phyloP scores from a whole-genome alignment of 805 yeast species.

The Saccharomycopsis guyanensis region DNA sequence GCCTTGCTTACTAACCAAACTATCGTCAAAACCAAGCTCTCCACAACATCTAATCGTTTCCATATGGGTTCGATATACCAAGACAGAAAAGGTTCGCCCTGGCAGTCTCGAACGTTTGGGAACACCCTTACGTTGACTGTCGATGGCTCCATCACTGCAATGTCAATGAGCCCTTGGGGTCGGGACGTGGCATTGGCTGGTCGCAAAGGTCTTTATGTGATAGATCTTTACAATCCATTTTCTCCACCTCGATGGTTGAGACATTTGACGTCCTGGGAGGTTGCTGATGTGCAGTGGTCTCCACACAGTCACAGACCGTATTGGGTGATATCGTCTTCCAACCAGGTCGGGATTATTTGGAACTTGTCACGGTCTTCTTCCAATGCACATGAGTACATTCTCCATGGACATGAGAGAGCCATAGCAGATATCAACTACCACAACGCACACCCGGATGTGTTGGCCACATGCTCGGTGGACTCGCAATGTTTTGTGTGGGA shows the following conservation, averaged over 20 bases:
- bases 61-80: background rate
- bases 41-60: no score
- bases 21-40: no score
- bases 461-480: conserved; percentile 93
- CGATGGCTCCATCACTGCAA: conserved; percentile 88
- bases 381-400: conserved; percentile 74
- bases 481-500: conserved; percentile 89
- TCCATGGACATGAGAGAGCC: conserved; percentile 88
- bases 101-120: conserved; percentile 13
- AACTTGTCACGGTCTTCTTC: conserved; percentile 58
- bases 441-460: conserved; percentile 72
- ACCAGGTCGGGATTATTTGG: conserved; percentile 95
- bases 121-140: conserved; percentile 32
- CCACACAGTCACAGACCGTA: conserved; percentile 79
- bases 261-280: conserved; percentile 94
- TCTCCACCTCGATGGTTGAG: conserved; percentile 91
- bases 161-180: conserved; percentile 83
- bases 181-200: conserved; percentile 91
- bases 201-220: conserved; percentile 67
- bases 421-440: conserved; percentile 94
- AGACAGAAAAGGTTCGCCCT: conserved; percentile 3
- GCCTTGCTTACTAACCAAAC: no score
- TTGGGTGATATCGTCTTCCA: conserved; percentile 91
- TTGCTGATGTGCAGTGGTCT: conserved; percentile 98
- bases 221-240: conserved; percentile 94